These are phyloP conservation scores for Platanthera guangdongensis DNA, from an alignment of 106 monocot genomes.

Conservation along the genomic window DNA sequence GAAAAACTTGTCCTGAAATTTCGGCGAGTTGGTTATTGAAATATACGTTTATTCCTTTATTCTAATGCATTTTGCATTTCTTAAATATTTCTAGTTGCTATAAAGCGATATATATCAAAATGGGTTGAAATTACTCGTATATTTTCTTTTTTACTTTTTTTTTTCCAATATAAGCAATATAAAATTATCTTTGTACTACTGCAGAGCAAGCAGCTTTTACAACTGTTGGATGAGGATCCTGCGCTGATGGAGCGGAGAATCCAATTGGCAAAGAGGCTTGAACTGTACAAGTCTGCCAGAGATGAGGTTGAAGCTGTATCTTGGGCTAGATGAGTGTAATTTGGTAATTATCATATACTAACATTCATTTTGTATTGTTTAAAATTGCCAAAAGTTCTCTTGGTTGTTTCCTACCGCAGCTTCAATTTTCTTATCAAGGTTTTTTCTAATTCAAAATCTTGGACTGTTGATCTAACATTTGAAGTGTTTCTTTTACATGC, in stretches of 20 bases:
- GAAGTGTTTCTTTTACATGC: background rate
- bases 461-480: background rate
- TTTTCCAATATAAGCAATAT: background rate
- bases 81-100: too few species aligned
- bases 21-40: too few species aligned
- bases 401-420: background rate
- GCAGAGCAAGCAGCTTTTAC: constrained; percentile 15
- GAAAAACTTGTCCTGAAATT: too few species aligned
- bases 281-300: constrained; percentile 31
- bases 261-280: constrained; percentile 17
- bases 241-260: constrained; percentile 22
- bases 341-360: background rate
- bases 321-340: constrained; percentile 8
- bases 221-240: constrained; percentile 30
- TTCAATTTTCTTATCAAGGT: background rate
- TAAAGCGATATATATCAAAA: too few species aligned
- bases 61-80: too few species aligned
- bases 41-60: too few species aligned
- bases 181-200: background rate
- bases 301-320: constrained; percentile 28
- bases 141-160: background rate
- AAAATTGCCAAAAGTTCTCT: background rate
- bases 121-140: too few species aligned
- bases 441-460: background rate
- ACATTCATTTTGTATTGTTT: background rate